Percentiles rank a stretch among this genome's conserved stretches.
Conservation (phyloP, 2,329 filamentous ascomycete genomes). For the Ophiognomonia clavigignenti-juglandacearum region DNA sequence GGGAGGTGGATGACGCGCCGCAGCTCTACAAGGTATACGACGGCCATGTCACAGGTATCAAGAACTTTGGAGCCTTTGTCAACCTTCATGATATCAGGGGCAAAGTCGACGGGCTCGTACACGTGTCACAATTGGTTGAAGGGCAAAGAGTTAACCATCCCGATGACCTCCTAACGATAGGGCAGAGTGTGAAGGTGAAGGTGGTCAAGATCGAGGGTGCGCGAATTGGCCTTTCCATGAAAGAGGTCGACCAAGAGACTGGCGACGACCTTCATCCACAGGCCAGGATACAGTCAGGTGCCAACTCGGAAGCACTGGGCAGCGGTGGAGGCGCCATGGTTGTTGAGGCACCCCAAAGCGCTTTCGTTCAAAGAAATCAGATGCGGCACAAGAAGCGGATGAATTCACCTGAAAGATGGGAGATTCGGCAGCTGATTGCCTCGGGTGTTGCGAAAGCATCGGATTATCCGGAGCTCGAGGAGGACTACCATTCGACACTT, state of each 20-base stretch:
- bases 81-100: constrained; percentile 83
- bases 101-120: constrained; percentile 88
- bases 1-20: constrained; percentile 76
- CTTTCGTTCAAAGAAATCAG: constrained; percentile 50
- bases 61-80: constrained; percentile 94
- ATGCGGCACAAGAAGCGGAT: constrained; percentile 77
- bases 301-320: constrained; percentile 80
- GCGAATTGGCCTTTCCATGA: constrained; percentile 89
- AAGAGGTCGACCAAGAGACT: constrained; percentile 88
- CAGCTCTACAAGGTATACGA: constrained; percentile 84
- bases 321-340: constrained; percentile 29
- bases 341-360: constrained; percentile 49
- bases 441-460: constrained; percentile 89
- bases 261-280: constrained; percentile 80
- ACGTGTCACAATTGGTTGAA: constrained; percentile 83
- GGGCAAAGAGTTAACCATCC: constrained; percentile 87
- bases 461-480: constrained; percentile 90
- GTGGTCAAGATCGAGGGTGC: constrained; percentile 79
- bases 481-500: constrained; percentile 85
- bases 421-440: constrained; percentile 93
- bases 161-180: constrained; percentile 75
- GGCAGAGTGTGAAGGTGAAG: constrained; percentile 88
- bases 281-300: constrained; percentile 75
- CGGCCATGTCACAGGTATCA: constrained; percentile 84
- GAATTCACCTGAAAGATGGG: constrained; percentile 96